Conservation (phyloP, 2,329 filamentous ascomycete genomes). For the Stachybotrys elegans region DNA sequence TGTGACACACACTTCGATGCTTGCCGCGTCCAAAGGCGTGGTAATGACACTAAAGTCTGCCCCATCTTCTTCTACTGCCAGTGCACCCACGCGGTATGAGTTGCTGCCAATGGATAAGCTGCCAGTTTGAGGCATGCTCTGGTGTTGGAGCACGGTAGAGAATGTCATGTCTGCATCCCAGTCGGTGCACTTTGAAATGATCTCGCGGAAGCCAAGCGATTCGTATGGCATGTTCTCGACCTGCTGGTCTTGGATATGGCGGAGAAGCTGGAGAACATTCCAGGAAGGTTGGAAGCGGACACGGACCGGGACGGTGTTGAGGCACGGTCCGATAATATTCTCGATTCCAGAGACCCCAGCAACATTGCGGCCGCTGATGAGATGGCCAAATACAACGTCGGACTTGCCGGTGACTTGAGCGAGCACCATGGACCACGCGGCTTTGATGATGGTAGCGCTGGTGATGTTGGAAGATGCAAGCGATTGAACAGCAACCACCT, state of each 20-base stretch:
- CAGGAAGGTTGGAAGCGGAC: constrained; percentile 24
- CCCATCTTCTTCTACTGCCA: constrained; percentile 13
- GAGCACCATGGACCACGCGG: constrained; percentile 37
- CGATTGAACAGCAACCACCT: constrained; percentile 6
- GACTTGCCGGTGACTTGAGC: constrained; percentile 26
- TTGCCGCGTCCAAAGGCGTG: constrained; percentile 9
- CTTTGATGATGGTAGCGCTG: constrained; percentile 36
- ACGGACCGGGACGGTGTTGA: constrained; percentile 36
- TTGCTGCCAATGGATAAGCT: constrained; percentile 10
- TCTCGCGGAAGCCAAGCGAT: constrained; percentile 17
- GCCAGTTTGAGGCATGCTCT: constrained; percentile 14
- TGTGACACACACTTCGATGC: constrained; percentile 14
- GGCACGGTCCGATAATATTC: constrained; percentile 31
- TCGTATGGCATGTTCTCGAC: constrained; percentile 19
- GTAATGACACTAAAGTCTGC: constrained; percentile 17
- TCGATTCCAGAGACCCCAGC: constrained; percentile 25
- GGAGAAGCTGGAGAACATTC: constrained; percentile 31
- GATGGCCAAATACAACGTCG: constrained; percentile 36
- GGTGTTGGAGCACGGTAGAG: constrained; percentile 18
- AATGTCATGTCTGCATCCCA: constrained; percentile 14
- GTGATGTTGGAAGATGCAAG: constrained; percentile 14
- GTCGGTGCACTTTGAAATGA: constrained; percentile 16
- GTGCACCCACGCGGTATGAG: constrained; percentile 12
- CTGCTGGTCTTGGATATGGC: constrained; percentile 35
- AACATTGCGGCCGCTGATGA: constrained; percentile 33